These are phyloP conservation scores for Sporothrix inflata DNA, from an alignment of 2,329 filamentous ascomycete genomes.

Conservation along the genomic window DNA sequence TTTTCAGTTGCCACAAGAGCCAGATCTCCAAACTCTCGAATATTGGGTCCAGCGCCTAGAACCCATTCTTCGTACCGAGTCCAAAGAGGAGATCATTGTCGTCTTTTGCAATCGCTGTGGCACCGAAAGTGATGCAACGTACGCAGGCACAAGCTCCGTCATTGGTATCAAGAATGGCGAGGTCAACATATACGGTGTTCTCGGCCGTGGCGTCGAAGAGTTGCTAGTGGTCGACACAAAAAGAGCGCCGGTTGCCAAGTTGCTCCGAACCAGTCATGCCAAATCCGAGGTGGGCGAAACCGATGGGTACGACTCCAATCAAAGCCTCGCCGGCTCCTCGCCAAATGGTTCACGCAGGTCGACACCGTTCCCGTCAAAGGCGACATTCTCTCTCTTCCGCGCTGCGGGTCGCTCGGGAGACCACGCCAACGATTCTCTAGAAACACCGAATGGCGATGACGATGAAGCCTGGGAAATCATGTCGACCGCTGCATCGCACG, in stretches of 20 bases:
- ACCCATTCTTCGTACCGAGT: constrained; percentile 60
- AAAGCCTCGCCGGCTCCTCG: background rate
- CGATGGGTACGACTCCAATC: background rate
- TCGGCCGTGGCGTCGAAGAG: constrained; percentile 71
- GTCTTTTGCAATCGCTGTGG: constrained; percentile 74
- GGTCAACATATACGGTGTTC: constrained; percentile 68
- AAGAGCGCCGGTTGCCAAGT: constrained; percentile 48
- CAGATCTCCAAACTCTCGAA: constrained; percentile 72
- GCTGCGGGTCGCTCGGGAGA: background rate
- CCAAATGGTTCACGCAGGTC: background rate
- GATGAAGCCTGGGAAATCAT: constrained; percentile 12
- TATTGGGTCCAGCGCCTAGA: constrained; percentile 77
- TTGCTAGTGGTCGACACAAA: constrained; percentile 69
- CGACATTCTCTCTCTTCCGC: background rate
- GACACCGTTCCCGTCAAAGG: background rate
- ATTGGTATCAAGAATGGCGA: constrained; percentile 67
- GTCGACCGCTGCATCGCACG: background rate
- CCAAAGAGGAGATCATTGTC: constrained; percentile 64
- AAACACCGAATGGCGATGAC: background rate
- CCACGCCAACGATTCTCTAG: background rate
- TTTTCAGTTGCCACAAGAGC: constrained; percentile 56
- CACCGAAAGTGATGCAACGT: constrained; percentile 65
- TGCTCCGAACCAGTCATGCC: constrained; percentile 44
- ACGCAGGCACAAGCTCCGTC: constrained; percentile 75
- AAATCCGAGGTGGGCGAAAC: background rate